phyloP scores from a whole-genome alignment of 768 basidiomycete species.

The Ephemerocybe angulata region DNA sequence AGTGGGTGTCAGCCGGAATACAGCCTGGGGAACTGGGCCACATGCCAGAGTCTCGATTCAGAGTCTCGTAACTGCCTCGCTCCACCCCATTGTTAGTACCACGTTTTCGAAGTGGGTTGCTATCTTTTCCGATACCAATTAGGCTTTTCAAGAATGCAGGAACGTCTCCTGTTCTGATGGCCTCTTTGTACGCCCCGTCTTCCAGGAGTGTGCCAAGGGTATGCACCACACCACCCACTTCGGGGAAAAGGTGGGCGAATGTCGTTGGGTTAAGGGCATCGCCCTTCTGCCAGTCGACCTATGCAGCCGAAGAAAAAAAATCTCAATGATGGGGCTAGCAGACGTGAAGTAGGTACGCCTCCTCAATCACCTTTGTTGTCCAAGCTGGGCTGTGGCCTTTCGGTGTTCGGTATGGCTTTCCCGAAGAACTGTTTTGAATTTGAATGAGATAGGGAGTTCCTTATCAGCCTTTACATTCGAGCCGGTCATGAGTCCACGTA shows the following conservation, averaged over 20 bases:
- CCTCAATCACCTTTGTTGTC: slow-evolving; percentile 59
- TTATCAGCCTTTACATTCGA: background rate
- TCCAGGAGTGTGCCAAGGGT: slow-evolving; percentile 91
- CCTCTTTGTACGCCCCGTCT: slow-evolving; percentile 73
- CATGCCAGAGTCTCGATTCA: slow-evolving; percentile 91
- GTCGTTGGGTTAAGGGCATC: slow-evolving; percentile 76
- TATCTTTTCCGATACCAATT: slow-evolving; percentile 33
- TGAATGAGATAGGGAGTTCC: background rate
- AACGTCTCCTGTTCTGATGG: slow-evolving; percentile 57
- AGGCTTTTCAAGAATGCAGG: slow-evolving; percentile 44
- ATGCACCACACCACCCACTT: slow-evolving; percentile 80
- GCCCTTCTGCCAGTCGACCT: slow-evolving; percentile 88
- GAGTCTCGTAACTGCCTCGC: slow-evolving; percentile 60
- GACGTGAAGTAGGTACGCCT: background rate
- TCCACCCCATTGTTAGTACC: slow-evolving; percentile 16
- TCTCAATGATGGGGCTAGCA: background rate
- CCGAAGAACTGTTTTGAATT: slow-evolving; percentile 63
- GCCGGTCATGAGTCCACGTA: slow-evolving; percentile 23
- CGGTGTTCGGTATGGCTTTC: slow-evolving; percentile 79
- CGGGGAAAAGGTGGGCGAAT: slow-evolving; percentile 65
- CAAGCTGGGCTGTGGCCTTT: slow-evolving; percentile 89
- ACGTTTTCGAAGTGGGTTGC: slow-evolving; percentile 58
- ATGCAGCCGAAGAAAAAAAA: background rate
- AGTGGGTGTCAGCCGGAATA: background rate
- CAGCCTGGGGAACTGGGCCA: slow-evolving; percentile 6